Evolutionary conservation across 2,329 filamentous ascomycete species (phyloP).

Genomic region (Calonectria honghensis): DNA sequence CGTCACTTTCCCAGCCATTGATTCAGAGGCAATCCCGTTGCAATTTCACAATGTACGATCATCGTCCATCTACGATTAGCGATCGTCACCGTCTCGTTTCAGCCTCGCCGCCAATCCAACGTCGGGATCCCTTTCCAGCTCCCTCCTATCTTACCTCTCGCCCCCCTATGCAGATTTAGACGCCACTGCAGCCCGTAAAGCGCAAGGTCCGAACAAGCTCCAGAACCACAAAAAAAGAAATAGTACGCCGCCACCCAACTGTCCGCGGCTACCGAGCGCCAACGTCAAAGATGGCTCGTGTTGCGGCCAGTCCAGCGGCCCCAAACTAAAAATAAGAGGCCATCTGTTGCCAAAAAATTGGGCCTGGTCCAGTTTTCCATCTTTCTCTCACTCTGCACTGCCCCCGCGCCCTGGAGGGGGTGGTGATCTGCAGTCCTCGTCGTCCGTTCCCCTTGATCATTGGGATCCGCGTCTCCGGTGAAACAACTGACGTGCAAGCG

Average conservation of each 20-base stretch:
- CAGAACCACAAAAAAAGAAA: constrained; percentile 5
- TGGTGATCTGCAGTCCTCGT: constrained; percentile 23
- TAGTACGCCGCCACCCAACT: not conserved
- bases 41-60: constrained; percentile 22
- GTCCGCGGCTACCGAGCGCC: constrained; percentile 20
- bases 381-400: constrained; percentile 33
- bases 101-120: constrained; percentile 6
- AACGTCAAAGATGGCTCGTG: constrained; percentile 31
- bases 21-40: constrained; percentile 20
- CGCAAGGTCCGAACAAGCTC: constrained; percentile 4
- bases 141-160: not conserved
- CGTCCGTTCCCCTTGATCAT: constrained; percentile 31
- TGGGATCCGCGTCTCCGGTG: constrained; percentile 36
- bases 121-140: not conserved
- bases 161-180: not conserved
- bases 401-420: constrained; percentile 20
- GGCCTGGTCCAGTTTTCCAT: constrained; percentile 31
- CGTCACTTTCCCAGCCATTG: constrained; percentile 31
- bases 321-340: constrained; percentile 36
- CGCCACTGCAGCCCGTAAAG: not conserved
- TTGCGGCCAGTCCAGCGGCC: constrained; percentile 16
- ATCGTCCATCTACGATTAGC: constrained; percentile 19
- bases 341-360: constrained; percentile 36
- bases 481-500: constrained; percentile 36
- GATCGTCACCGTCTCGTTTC: constrained; percentile 19